Evolutionary conservation across 805 yeast species (phyloP).

Genomic region (Myxozyma monticola): DNA sequence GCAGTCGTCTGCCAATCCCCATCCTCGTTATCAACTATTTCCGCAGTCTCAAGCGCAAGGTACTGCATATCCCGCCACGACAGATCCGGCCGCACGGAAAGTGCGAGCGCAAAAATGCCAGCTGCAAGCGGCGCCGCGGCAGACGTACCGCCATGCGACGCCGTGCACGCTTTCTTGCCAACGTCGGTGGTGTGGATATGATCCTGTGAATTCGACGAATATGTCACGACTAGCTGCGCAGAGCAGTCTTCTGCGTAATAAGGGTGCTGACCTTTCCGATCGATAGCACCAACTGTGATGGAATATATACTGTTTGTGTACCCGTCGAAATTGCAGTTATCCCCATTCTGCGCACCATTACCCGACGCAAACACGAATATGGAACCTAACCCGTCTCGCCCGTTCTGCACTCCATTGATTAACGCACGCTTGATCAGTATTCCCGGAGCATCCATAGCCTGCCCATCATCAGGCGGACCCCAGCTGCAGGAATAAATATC

Average conservation of each 20-base stretch:
- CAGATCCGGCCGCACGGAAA: constrained; percentile 79
- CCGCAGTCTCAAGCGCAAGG: constrained; percentile 68
- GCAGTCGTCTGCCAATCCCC: constrained; percentile 75
- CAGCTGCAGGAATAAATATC: constrained; percentile 97
- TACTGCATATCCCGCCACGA: constrained; percentile 97
- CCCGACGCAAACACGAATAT: constrained; percentile 95
- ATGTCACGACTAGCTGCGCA: constrained; percentile 92
- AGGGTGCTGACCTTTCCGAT: constrained; percentile 83
- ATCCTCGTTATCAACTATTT: constrained; percentile 64
- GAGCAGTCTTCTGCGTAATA: constrained; percentile 88
- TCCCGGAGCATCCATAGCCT: constrained; percentile 81
- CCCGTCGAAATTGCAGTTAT: constrained; percentile 95
- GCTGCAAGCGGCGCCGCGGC: constrained; percentile 99
- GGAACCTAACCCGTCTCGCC: constrained; percentile 78
- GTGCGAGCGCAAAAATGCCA: constrained; percentile 82
- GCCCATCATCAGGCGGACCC: constrained; percentile 97
- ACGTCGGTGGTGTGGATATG: constrained; percentile 74
- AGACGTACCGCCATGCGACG: constrained; percentile 90
- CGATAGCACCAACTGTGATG: constrained; percentile 92
- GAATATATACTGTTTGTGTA: constrained; percentile 95
- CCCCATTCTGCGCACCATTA: constrained; percentile 80
- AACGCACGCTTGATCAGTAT: constrained; percentile 75
- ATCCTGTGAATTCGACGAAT: constrained; percentile 87
- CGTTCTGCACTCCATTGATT: constrained; percentile 78
- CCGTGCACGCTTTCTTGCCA: constrained; percentile 65